These are phyloP conservation scores for Aspergillus sp. DNA, from an alignment of 2,329 filamentous ascomycete species.

Conservation along the genomic window DNA sequence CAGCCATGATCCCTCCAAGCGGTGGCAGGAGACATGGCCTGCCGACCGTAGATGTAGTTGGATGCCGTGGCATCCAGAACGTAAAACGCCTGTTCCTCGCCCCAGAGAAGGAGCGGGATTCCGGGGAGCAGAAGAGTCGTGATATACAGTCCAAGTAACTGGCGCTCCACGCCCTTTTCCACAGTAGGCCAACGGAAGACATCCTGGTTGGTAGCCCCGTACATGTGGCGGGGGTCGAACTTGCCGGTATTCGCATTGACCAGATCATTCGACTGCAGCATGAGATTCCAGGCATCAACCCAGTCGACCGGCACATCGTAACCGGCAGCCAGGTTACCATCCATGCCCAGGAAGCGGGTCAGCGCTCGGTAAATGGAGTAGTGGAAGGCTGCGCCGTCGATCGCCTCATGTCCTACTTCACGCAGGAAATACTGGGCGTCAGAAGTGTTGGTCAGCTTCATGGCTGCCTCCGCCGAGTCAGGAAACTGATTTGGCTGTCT, in stretches of 20 bases:
- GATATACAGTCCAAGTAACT: slow-evolving; percentile 59
- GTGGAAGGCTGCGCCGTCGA: slow-evolving; percentile 63
- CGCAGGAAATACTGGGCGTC: slow-evolving; percentile 53
- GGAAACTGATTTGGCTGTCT: slow-evolving; percentile 56
- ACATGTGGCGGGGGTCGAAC: slow-evolving; percentile 66
- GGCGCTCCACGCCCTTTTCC: slow-evolving; percentile 56
- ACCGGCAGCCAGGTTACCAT: slow-evolving; percentile 56
- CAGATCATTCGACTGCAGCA: slow-evolving; percentile 60
- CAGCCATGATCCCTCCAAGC: slow-evolving; percentile 67
- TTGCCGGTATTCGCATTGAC: slow-evolving; percentile 60
- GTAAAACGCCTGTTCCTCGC: slow-evolving; percentile 66
- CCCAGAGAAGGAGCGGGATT: slow-evolving; percentile 62
- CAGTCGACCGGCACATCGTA: slow-evolving; percentile 57
- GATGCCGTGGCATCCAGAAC: slow-evolving; percentile 62
- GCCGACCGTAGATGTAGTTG: slow-evolving; percentile 66
- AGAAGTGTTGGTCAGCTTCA: slow-evolving; percentile 49
- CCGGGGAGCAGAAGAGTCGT: slow-evolving; percentile 61
- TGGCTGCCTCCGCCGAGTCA: slow-evolving; percentile 48
- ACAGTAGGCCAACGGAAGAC: slow-evolving; percentile 65
- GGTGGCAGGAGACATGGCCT: slow-evolving; percentile 60
- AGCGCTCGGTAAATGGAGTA: slow-evolving; percentile 63
- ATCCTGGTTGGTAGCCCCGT: slow-evolving; percentile 65
- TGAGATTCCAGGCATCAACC: slow-evolving; percentile 56
- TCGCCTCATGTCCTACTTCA: slow-evolving; percentile 52
- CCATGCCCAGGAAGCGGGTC: slow-evolving; percentile 61